Evolutionary conservation across 257 asterid species (phyloP).

Genomic region (Orobanche coerulescens): DNA sequence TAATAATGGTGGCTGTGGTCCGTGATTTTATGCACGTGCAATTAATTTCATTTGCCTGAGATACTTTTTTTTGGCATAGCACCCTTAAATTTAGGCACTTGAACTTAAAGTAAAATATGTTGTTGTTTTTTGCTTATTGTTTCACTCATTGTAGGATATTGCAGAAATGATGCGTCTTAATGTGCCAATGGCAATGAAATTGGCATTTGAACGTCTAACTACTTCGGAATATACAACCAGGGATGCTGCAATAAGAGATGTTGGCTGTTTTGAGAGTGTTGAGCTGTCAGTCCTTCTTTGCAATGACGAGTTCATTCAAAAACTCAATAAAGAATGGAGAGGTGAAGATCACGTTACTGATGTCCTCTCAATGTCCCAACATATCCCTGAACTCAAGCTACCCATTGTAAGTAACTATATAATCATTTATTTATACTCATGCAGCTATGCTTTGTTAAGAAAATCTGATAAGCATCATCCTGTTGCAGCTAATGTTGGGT

Average conservation of each 20-base stretch:
- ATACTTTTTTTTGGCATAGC: neutral
- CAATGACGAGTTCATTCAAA: conserved; percentile 71
- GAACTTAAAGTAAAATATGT: neutral
- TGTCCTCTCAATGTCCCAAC: conserved; percentile 98
- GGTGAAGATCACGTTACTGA: conserved; percentile 91
- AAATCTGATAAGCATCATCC: conserved; percentile 25
- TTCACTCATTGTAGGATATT: conserved; percentile 44
- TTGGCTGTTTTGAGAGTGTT: conserved; percentile 67
- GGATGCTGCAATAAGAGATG: conserved; percentile 51
- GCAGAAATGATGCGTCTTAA: conserved; percentile 88
- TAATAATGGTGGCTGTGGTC: neutral
- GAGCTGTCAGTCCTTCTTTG: conserved; percentile 91
- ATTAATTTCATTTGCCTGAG: neutral
- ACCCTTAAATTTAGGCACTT: neutral
- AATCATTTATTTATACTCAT: conserved; percentile 9
- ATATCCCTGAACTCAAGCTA: conserved; percentile 75
- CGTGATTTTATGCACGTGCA: neutral
- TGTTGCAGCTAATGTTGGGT: conserved; percentile 86
- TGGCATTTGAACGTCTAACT: conserved; percentile 60
- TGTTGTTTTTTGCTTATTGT: conserved; percentile 7
- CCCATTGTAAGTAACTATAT: conserved; percentile 58
- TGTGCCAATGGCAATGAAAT: conserved; percentile 92
- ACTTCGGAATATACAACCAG: conserved; percentile 57
- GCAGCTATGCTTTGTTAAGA: conserved; percentile 12
- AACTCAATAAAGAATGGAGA: conserved; percentile 94